Evolutionary conservation across 2,329 filamentous ascomycete species (phyloP), one percentile per base, ranked within the genome.

Genomic region (Cytospora piceae): DNA sequence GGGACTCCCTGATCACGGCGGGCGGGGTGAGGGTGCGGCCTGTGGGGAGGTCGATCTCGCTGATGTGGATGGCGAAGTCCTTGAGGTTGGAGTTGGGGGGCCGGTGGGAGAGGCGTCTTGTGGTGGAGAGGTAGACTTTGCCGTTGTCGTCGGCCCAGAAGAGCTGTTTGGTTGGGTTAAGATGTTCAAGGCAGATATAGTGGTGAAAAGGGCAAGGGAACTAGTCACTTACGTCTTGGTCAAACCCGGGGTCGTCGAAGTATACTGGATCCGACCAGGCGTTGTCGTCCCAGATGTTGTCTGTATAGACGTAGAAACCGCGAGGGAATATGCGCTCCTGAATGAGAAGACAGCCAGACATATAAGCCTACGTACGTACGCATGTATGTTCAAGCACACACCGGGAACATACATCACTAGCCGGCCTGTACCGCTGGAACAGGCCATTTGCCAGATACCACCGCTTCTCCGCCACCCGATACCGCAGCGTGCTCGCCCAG

Each of bases 191-290:
- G 5, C 20, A 20, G 17, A 22, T 20, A n/a, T 6, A 17, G 24
- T 7, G 24, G 53, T n/a, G 17, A 20, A 24, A 9, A n/a, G 27
- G 29, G 14, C 8, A 14, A n/a, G 54, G 56, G 51, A 27, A 54
- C 11, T 4, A 8, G 32, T 31, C 12, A 37, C 74, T 75, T 69
- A 82, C 81, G 72, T 84, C 82, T 71, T 84, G 83, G 67, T 85
- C 82, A 62, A 84, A 84, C 1, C 82, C 82, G 1, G 81, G 77
- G 53, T 83, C 81, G 61, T 85, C 83, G 68, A 86, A 84, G 67
- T 81, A 84, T 0, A 83, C 73, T 0, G 83, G 83, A 55, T 86
- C 82, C 5, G 81, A 83, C 83, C 83, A 86, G 4, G 79, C 75
- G 8, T 67, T 72, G 0, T 80, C 77, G 53, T 84, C 78, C 79